Evolutionary conservation across 1,284 basidiomycete species (phyloP), one percentile per base, ranked within the genome.

Genomic region (Cryptococcus sp.): DNA sequence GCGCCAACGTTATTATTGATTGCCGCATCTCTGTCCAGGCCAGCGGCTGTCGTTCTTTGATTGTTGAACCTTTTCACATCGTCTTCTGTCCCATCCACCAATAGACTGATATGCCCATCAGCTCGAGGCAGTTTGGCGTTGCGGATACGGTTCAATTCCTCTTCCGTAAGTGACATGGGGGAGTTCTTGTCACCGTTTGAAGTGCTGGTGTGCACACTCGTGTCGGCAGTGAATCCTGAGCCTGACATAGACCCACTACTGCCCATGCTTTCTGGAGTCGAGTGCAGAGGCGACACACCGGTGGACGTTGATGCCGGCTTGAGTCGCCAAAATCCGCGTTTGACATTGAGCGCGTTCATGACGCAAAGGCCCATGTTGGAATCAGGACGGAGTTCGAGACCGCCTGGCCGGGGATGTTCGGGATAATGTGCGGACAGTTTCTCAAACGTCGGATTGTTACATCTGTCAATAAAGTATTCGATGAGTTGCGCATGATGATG

Each of bases 401-500:
- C 65, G 52, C 72, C 75, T 0, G 61, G 62, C 20, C 75, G 62
- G 11, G 75, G 75, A 59, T 77, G 75, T 20, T 74, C 72, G 1
- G 75, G 75, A 49, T 73, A 77, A 55, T 77, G 75, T 16, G 72
- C 64, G 11, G 50, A 49, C 8, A 77, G 60, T 58, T 77, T 75
- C 39, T 75, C 71, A 46, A 59, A 71, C 0, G 73, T 69, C 13
- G 75, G 75, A 52, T 70, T 63, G 8, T 66, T 63, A 7, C 70
- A 67, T 19, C 75, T 65, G 55, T 77, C 75, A 46, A 77, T 55
- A 58, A 77, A 77, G 59, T 77, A 77, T 48, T 75, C 73, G 53
- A 77, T 68, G 10, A 77, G 63, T 58, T 77, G 75, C 10, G 75
- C 64, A 47, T 77, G 75, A 51, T 77, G 75, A 56, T 73, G 67